Base-by-base conservation (phyloP, 169 alveolate species). In the Perkinsus marinus region DNA sequence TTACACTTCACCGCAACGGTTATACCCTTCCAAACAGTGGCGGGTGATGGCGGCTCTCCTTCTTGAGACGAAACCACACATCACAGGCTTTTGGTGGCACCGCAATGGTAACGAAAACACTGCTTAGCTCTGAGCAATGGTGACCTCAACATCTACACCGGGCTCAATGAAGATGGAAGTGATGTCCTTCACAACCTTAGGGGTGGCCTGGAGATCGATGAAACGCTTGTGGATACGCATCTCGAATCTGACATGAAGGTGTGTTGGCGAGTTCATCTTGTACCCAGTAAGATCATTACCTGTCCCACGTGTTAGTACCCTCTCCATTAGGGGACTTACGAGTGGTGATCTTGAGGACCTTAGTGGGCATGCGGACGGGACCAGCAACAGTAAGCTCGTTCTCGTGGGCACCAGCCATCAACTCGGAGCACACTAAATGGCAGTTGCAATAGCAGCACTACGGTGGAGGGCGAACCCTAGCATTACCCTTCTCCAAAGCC, bases 291-390 rank as follows among this genome's bases (percentile, higher is more conserved):
- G n/a, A 3, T 41, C 22, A 57, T 57, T 57, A 57, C 79, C 79
- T 96, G 94, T 98, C 99, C 98, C 98, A 98, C 68, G 99, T 98
- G 96, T 98, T 97, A 89, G 99, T 97, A 91, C 99, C 99, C 95
- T 98, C 99, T 47, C 99, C 99, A 93, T 99, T 98, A 37, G 99
- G 99, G 41, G 99, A 96, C 95, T 98, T 98, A 92, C 99, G 96
- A 41, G 99, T 97, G 92, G 99, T 97, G 92, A 98, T 96, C 93
- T 98, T 97, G 68, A 98, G 97, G 92, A 97, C 97, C 97, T 97
- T 98, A 68, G 98, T 98, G 38, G 99, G 99, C 94, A 97, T 96
- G 93, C 99, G 96, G 92, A 98, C 99, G 41, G 99, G 99, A 91
- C 99, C 99, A 30, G 96, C 95, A 39, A 97, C 97, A 92, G 95